Percentiles rank a stretch among this genome's conserved stretches.
Evolutionary conservation across 345 rosid genomes (phyloP).

Genomic region (Citrus mangshanensis): DNA sequence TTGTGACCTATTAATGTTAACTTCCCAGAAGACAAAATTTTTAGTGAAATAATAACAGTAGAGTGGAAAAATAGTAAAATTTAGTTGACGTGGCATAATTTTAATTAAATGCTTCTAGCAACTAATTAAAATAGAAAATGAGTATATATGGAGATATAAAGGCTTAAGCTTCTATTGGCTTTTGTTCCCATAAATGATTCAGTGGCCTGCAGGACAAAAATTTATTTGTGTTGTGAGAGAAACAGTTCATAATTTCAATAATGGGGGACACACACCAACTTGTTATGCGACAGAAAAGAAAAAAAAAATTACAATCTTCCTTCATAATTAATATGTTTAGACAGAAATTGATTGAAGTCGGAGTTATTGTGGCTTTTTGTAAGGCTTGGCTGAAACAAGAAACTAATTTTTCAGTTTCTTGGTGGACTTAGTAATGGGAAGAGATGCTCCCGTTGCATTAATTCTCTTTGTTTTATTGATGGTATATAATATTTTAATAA

Average conservation of each 20-base stretch:
- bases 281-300: neutral
- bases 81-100: neutral
- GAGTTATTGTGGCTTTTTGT: neutral
- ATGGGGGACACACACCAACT: neutral
- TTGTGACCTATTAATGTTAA: neutral
- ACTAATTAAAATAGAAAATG: neutral
- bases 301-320: neutral
- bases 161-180: neutral
- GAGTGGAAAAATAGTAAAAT: neutral
- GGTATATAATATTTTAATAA: neutral
- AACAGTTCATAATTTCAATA: neutral
- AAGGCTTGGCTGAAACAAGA: neutral
- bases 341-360: neutral
- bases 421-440: neutral
- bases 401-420: neutral
- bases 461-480: neutral
- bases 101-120: neutral
- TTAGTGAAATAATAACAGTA: neutral
- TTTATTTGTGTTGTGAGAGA: neutral
- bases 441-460: neutral
- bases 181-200: constrained; percentile 7
- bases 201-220: neutral
- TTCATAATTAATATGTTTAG: neutral
- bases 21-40: neutral
- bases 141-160: neutral